Base-by-base conservation (phyloP, 495 filamentous ascomycete genomes). In the Penicillium longicatenatum region DNA sequence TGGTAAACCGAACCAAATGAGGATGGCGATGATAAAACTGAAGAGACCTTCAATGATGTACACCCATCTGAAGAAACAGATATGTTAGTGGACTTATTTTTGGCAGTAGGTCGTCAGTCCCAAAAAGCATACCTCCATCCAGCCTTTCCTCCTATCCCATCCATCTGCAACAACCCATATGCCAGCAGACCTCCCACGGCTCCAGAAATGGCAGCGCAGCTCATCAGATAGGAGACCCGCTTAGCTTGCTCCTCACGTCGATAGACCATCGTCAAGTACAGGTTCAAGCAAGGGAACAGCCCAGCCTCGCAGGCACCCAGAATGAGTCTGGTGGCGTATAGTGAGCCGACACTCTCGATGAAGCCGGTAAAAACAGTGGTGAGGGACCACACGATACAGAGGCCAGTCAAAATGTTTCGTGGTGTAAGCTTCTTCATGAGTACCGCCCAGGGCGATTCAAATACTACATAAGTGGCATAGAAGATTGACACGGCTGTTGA, bases 251-350 rank as follows among this genome's bases (percentile, higher is more conserved):
- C 76, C 49, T 72, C 72, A 6, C 78, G 71, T 0, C 76, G 74
- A 62, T 84, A 82, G 14, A 81, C 77, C 65, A 78, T 73, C 1
- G 77, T 79, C 22, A 82, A 52, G 50, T 85, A 83, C 41, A 83
- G 65, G 35, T 79, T 77, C 17, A 83, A 71, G 26, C 82, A 82
- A 0, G 90, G 90, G 62, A 93, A 91, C 8, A 93, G 77, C 4
- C 86, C 86, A 0, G 85, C 86, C 67, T 89, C 87, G 35, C 84
- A 80, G 2, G 73, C 75, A 4, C 87, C 87, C 0, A 90, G 73
- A 44, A 90, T 76, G 7, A 90, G 63, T 14, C 86, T 77, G n/a
- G 77, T 80, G 11, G 80, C 84, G 49, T 82, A 75, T 12, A 85
- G 69, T 24, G 42, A 49, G 31, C 31, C 44, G 19, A 55, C 26